Conservation (phyloP, 805 yeast genomes). For the Schwanniomyces sp. region DNA sequence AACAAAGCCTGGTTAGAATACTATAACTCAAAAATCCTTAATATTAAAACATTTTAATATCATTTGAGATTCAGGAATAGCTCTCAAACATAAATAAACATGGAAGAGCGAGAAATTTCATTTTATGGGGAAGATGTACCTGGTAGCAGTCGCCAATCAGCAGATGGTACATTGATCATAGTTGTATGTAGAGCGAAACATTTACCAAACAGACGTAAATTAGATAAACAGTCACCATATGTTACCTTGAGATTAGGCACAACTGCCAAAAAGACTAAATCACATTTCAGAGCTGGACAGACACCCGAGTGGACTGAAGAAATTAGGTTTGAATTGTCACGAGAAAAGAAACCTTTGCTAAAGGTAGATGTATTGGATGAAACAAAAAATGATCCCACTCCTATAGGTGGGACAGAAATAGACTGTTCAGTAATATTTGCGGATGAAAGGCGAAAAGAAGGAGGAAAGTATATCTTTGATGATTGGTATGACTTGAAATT, state of each 20-base stretch:
- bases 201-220: constrained; percentile 78
- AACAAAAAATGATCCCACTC: constrained; percentile 79
- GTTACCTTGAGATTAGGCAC: constrained; percentile 80
- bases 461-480: constrained; percentile 73
- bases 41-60: neutral
- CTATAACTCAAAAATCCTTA: neutral
- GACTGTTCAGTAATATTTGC: constrained; percentile 73
- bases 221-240: constrained; percentile 94
- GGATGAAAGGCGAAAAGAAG: constrained; percentile 46
- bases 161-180: constrained; percentile 62
- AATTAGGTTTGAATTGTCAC: constrained; percentile 61
- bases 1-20: neutral
- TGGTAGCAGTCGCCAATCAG: constrained; percentile 24
- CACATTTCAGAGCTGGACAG: constrained; percentile 88
- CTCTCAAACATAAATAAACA: neutral
- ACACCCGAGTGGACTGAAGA: constrained; percentile 87
- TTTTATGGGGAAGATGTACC: neutral
- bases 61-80: too few relatives aligned
- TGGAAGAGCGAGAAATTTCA: neutral
- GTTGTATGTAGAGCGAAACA: constrained; percentile 82
- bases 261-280: constrained; percentile 74
- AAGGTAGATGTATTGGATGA: constrained; percentile 81
- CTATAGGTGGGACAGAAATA: constrained; percentile 79
- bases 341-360: constrained; percentile 62
- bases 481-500: constrained; percentile 75